Evolutionary conservation across 1,139 yeast species (phyloP).

Genomic region (Candida albicans): DNA sequence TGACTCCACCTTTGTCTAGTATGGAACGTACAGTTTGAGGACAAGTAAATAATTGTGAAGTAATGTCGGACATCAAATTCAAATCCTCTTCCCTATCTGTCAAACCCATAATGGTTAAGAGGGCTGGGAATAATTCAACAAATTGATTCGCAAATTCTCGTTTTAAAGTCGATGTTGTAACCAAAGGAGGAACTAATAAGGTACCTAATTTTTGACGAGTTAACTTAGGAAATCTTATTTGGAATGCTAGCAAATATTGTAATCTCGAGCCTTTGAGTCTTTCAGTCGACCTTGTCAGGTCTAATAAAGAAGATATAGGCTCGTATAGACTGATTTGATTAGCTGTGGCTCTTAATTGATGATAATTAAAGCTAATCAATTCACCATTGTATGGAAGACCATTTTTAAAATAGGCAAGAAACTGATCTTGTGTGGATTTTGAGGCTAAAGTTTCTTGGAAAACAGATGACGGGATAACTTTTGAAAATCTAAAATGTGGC

Average conservation of each 20-base stretch:
- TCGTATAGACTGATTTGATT: constrained; percentile 5
- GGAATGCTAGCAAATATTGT: constrained; percentile 55
- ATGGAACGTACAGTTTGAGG: constrained; percentile 53
- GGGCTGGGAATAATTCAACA: constrained; percentile 54
- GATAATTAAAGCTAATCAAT: constrained; percentile 22
- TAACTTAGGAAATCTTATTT: constrained; percentile 54
- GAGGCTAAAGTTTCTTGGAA: constrained; percentile 2
- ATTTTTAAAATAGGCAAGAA: constrained; percentile 27
- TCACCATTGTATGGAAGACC: constrained; percentile 32
- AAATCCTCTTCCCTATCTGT: constrained; percentile 68
- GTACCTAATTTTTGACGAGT: constrained; percentile 48
- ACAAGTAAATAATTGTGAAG: constrained; percentile 65
- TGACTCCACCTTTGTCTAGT: constrained; percentile 35
- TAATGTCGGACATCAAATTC: constrained; percentile 52
- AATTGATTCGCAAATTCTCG: constrained; percentile 52
- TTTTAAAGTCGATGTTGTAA: constrained; percentile 49
- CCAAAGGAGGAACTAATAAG: constrained; percentile 52
- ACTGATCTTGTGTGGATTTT: constrained; percentile 13
- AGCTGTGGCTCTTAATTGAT: constrained; percentile 12
- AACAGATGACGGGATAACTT: constrained; percentile 26
- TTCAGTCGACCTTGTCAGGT: constrained; percentile 3
- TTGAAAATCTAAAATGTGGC: constrained; percentile 26
- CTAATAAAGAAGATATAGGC: constrained; percentile 7
- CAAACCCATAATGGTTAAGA: constrained; percentile 46
- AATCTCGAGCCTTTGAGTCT: constrained; percentile 40